Conservation (phyloP, 2,329 filamentous ascomycete genomes). For the Hyphodiscus sp. region DNA sequence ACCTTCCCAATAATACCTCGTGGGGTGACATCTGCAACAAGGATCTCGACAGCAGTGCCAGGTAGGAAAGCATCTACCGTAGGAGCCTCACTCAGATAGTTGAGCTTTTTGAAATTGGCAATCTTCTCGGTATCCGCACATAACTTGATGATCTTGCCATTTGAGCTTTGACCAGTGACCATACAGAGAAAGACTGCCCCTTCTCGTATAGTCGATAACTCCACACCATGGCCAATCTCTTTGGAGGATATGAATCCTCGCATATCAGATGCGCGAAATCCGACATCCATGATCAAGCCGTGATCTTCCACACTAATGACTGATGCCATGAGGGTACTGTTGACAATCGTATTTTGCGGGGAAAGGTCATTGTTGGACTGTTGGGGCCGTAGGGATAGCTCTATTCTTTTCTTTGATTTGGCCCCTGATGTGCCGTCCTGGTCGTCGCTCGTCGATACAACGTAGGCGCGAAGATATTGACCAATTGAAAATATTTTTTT, state of each 20-base stretch:
- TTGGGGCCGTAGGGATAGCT: conserved; percentile 75
- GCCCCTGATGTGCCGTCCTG: conserved; percentile 36
- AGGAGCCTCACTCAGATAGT: conserved; percentile 66
- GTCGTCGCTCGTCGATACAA: conserved; percentile 71
- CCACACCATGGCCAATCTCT: conserved; percentile 63
- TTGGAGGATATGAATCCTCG: conserved; percentile 82
- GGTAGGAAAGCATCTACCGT: conserved; percentile 88
- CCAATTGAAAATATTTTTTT: conserved; percentile 71
- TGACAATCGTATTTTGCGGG: conserved; percentile 64
- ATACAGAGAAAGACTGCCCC: conserved; percentile 82
- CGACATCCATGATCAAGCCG: conserved; percentile 88
- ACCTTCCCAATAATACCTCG: conserved; percentile 83
- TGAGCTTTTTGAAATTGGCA: conserved; percentile 57
- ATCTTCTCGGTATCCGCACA: conserved; percentile 67
- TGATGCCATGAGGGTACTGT: conserved; percentile 78
- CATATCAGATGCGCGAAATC: conserved; percentile 59
- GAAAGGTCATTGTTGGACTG: conserved; percentile 71
- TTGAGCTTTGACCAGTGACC: conserved; percentile 66
- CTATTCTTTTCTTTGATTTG: conserved; percentile 69
- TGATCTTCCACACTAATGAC: conserved; percentile 93
- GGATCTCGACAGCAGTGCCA: conserved; percentile 80
- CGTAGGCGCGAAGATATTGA: conserved; percentile 81
- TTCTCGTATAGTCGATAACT: conserved; percentile 65
- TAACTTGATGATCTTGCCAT: conserved; percentile 80
- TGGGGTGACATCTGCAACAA: conserved; percentile 68